Evolutionary conservation across 2,329 filamentous ascomycete genomes (phyloP), one percentile per base, ranked within the genome.

Genomic region (Dryadomyces sulphureus): DNA sequence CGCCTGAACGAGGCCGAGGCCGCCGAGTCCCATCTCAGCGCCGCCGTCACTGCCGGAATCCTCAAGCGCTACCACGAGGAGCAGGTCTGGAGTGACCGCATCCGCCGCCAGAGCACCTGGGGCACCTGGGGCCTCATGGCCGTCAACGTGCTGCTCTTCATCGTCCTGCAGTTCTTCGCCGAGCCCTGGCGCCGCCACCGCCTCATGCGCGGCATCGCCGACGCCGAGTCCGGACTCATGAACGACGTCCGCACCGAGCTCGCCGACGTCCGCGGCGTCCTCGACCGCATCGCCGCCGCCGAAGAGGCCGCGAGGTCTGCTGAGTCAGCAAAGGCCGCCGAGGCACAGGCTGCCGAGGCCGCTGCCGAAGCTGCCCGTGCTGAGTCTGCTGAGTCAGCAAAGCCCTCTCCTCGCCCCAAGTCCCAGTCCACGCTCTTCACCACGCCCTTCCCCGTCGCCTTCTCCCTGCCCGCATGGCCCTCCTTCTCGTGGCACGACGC

Each of bases 1-100:
- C 71, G 73, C 14, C 72, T 96, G 22, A 78, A 79, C 16, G 73
- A 78, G 49, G 80, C 86, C 2, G 92, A 98, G 66, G 73, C 75
- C 39, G 77, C 85, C 27, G 79, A 93, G 50, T 84, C 94, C 63
- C 80, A 84, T 50, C 75, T 88, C 1, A 76, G 80, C 46, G 76
- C 79, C 45, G 75, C 80, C 55, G 68, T 98, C 45, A 90, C 84
- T 59, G 79, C 82, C 50, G 79, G 81, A 43, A 95, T 96, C 55
- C 69, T 95, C 44, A 84, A 84, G 50, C 78, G 93, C 50, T 98
- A 98, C 63, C 92, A 98, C 62, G 92, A 98, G 65, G 92, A 98
- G 67, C 92, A 98, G 67, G 93, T 98, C 47, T 98, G 92, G 92
- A 94, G 86, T 59, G 92, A 98, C 61, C 90, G 94, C 55, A 98